Percentiles rank a stretch among this genome's conserved stretches.
Conservation (phyloP, 148 eudicot species). For the Nyssa sinensis region DNA sequence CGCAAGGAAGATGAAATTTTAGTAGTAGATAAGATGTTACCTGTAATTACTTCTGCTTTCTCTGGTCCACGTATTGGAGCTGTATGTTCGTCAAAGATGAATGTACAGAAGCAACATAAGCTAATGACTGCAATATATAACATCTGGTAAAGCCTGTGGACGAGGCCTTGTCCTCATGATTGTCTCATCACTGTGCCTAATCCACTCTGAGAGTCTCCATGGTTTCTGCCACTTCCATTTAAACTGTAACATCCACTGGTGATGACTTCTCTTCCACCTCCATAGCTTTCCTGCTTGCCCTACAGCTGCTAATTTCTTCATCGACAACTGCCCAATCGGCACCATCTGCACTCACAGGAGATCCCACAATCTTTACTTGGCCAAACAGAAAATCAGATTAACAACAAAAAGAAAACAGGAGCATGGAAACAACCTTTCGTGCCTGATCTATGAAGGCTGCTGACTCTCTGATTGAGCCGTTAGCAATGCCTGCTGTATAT, state of each 20-base stretch:
- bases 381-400: constrained; percentile 4
- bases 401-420: background rate
- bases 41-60: constrained; percentile 44
- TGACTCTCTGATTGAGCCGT: constrained; percentile 69
- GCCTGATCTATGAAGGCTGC: constrained; percentile 72
- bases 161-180: constrained; percentile 78
- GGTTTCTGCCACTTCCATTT: constrained; percentile 99
- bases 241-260: constrained; percentile 94
- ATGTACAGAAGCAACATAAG: constrained; percentile 27
- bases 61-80: constrained; percentile 35
- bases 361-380: constrained; percentile 4
- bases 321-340: constrained; percentile 77
- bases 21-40: constrained; percentile 25
- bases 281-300: constrained; percentile 92
- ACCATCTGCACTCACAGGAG: constrained; percentile 61
- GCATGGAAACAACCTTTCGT: constrained; percentile 58
- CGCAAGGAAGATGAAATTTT: background rate
- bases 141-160: constrained; percentile 64
- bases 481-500: constrained; percentile 89
- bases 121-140: constrained; percentile 36
- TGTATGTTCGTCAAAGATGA: constrained; percentile 34
- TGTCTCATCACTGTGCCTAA: constrained; percentile 96
- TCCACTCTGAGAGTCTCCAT: constrained; percentile 95
- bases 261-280: constrained; percentile 99
- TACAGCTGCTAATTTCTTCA: constrained; percentile 77